These are phyloP conservation scores for Spongispora temasekensis DNA, from an alignment of 1,284 basidiomycete genomes.

Conservation along the genomic window DNA sequence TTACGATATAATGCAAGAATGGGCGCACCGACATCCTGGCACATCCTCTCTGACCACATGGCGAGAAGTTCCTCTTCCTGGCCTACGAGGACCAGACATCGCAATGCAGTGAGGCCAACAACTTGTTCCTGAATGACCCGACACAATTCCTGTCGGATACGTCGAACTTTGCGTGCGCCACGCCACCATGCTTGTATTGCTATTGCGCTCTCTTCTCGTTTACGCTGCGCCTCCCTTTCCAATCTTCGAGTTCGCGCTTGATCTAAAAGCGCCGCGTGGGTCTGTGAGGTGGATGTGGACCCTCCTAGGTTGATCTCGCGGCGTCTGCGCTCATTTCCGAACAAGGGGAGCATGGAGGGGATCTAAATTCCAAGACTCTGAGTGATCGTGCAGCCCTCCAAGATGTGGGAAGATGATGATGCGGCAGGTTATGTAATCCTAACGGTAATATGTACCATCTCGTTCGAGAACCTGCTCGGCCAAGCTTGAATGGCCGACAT, in stretches of 20 bases:
- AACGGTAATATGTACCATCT: too few species aligned
- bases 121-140: conserved; percentile 41
- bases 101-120: conserved; percentile 51
- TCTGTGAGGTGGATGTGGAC: conserved; percentile 47
- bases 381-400: too few species aligned
- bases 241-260: conserved; percentile 59
- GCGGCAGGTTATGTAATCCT: too few species aligned
- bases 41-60: conserved; percentile 46
- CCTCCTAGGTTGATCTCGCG: conserved; percentile 82
- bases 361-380: neutral
- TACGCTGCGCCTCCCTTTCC: conserved; percentile 57
- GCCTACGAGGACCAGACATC: conserved; percentile 62
- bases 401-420: too few species aligned
- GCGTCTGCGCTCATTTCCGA: conserved; percentile 40
- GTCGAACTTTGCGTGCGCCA: conserved; percentile 44
- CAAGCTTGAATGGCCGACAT: too few species aligned
- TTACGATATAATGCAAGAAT: neutral
- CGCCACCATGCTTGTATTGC: conserved; percentile 73
- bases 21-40: conserved; percentile 44
- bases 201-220: conserved; percentile 55
- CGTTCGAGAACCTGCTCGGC: too few species aligned
- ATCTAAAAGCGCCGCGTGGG: conserved; percentile 58
- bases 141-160: conserved; percentile 44
- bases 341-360: conserved; percentile 28
- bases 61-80: conserved; percentile 54